Conservation (phyloP, 257 asterid genomes). For the Salvia rosmarinus region DNA sequence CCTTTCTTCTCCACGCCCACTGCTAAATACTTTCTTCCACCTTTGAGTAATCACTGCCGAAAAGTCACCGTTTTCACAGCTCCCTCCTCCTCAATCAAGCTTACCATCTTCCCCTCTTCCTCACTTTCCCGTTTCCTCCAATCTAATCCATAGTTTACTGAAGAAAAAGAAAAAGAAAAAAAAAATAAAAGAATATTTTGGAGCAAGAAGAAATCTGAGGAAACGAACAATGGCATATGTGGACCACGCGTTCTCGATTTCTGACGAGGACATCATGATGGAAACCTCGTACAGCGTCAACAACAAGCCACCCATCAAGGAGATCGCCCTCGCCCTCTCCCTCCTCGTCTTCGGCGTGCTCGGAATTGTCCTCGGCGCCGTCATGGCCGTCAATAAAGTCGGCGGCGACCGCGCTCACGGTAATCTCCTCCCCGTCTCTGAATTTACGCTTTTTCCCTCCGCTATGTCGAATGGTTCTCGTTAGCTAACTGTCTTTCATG, state of each 20-base stretch:
- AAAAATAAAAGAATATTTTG: background rate
- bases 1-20: conserved; percentile 28
- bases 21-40: conserved; percentile 10
- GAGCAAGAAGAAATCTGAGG: conserved; percentile 9
- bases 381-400: conserved; percentile 81
- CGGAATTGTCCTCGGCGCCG: conserved; percentile 68
- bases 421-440: conserved; percentile 20
- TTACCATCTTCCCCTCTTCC: conserved; percentile 10
- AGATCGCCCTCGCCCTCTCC: conserved; percentile 91
- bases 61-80: conserved; percentile 21
- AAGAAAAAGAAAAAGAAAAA: background rate
- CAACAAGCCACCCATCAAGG: conserved; percentile 89
- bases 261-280: conserved; percentile 98
- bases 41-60: conserved; percentile 20
- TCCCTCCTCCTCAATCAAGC: conserved; percentile 32
- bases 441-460: conserved; percentile 5
- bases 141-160: background rate
- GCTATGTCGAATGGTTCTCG: background rate
- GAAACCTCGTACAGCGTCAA: conserved; percentile 67
- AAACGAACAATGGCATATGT: conserved; percentile 75
- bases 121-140: background rate
- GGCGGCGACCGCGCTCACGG: conserved; percentile 99
- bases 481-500: background rate
- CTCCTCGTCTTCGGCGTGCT: conserved; percentile 85
- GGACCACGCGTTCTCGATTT: conserved; percentile 95